Percentiles rank a stretch among this genome's conserved stretches.
phyloP scores from a whole-genome alignment of 2,329 filamentous ascomycete species.

The Zasmidium angulare region DNA sequence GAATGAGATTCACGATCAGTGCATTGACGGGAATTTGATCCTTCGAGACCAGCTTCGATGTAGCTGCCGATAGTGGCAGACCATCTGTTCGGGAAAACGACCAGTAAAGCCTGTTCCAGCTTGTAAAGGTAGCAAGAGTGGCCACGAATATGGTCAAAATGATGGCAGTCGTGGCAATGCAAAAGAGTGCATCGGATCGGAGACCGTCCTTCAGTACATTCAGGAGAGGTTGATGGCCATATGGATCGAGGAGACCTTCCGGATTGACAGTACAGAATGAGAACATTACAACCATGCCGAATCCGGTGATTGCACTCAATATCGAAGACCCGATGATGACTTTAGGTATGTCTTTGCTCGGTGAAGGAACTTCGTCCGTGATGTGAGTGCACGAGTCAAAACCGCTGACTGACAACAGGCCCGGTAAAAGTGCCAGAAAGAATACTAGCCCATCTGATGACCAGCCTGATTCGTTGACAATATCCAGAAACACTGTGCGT shows the following conservation, averaged over 20 bases:
- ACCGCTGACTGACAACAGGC: neutral
- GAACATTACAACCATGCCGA: neutral
- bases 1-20: neutral
- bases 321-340: neutral
- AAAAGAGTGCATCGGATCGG: neutral
- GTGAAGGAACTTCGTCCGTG: constrained; percentile 31
- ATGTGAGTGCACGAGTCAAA: neutral
- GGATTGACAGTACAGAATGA: neutral
- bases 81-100: neutral
- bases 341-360: constrained; percentile 9
- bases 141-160: neutral
- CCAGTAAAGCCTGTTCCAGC: neutral
- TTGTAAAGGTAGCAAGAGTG: neutral
- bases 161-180: neutral
- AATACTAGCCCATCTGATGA: neutral
- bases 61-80: neutral
- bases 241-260: neutral
- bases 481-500: neutral
- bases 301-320: neutral
- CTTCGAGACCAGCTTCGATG: neutral
- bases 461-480: neutral
- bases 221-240: neutral
- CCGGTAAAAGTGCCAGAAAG: neutral
- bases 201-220: neutral
- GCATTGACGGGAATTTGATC: neutral